These are phyloP conservation scores for Nakazawaea pomicola DNA, from an alignment of 805 yeast genomes.

Conservation along the genomic window DNA sequence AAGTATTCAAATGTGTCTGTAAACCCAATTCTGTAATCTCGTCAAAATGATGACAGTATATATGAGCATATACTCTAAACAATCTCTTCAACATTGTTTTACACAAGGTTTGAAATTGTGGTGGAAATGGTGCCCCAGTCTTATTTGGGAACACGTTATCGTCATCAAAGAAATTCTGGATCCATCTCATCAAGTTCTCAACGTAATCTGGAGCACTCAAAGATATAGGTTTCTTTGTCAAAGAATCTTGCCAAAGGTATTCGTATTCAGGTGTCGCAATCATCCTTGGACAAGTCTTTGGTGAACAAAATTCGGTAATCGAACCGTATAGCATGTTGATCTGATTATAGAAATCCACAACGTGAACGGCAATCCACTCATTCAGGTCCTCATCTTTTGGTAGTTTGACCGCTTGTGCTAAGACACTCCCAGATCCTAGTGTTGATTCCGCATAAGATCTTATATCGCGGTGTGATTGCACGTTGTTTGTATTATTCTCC, in stretches of 20 bases:
- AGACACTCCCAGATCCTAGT: slow-evolving; percentile 84
- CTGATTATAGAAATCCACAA: slow-evolving; percentile 95
- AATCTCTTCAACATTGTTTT: slow-evolving; percentile 86
- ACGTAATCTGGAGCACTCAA: slow-evolving; percentile 94
- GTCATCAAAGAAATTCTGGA: slow-evolving; percentile 87
- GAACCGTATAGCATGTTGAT: slow-evolving; percentile 95
- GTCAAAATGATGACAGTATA: slow-evolving; percentile 96
- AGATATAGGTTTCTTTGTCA: slow-evolving; percentile 68
- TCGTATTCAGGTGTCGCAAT: slow-evolving; percentile 97
- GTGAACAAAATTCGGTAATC: slow-evolving; percentile 94
- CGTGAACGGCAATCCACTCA: slow-evolving; percentile 97
- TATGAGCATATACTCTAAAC: slow-evolving; percentile 94
- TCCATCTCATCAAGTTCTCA: slow-evolving; percentile 92
- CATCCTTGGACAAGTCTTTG: slow-evolving; percentile 93
- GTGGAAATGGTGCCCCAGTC: slow-evolving; percentile 88
- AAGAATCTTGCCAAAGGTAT: slow-evolving; percentile 89
- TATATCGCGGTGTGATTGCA: slow-evolving; percentile 59
- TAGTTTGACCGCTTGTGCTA: slow-evolving; percentile 87
- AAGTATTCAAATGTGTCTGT: slow-evolving; percentile 89
- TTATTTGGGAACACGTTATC: slow-evolving; percentile 87
- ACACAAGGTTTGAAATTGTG: slow-evolving; percentile 71
- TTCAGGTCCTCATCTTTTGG: slow-evolving; percentile 89
- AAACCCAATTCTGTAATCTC: slow-evolving; percentile 89
- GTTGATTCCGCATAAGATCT: slow-evolving; percentile 92
- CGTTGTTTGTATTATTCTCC: slow-evolving; percentile 19